Evolutionary conservation across 148 eudicot species (phyloP).

Genomic region (Dysphania ambrosioides): DNA sequence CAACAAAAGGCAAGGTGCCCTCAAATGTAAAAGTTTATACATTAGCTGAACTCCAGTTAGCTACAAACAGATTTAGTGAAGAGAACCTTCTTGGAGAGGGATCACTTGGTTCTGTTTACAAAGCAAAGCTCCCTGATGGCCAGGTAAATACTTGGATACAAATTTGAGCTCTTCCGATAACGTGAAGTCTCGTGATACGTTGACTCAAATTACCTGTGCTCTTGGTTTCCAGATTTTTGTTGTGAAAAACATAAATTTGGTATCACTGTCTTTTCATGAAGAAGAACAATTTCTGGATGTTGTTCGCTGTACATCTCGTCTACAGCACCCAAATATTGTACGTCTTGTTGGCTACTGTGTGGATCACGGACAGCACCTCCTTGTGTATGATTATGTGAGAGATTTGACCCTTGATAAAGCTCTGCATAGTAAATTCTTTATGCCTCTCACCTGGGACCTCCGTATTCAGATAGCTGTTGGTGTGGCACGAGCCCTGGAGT

Average conservation of each 20-base stretch:
- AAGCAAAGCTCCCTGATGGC: slow-evolving; percentile 77
- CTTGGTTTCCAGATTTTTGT: slow-evolving; percentile 52
- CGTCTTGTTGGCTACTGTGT: slow-evolving; percentile 74
- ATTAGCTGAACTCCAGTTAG: slow-evolving; percentile 64
- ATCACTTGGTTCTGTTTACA: slow-evolving; percentile 89
- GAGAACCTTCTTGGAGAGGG: slow-evolving; percentile 84
- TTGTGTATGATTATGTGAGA: slow-evolving; percentile 72
- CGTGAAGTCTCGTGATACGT: neutral
- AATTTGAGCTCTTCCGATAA: neutral
- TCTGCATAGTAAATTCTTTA: slow-evolving; percentile 48
- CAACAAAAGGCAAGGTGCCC: slow-evolving; percentile 48
- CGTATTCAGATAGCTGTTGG: slow-evolving; percentile 82
- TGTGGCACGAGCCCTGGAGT: slow-evolving; percentile 71
- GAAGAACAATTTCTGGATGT: slow-evolving; percentile 80
- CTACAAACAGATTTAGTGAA: slow-evolving; percentile 73
- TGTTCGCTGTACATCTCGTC: slow-evolving; percentile 52
- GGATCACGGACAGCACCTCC: slow-evolving; percentile 72
- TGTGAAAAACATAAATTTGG: slow-evolving; percentile 66
- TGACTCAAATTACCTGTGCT: slow-evolving; percentile 2
- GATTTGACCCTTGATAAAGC: slow-evolving; percentile 66
- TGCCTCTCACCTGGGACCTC: slow-evolving; percentile 75
- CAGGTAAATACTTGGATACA: slow-evolving; percentile 40
- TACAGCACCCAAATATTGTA: slow-evolving; percentile 83
- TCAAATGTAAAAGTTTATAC: slow-evolving; percentile 62
- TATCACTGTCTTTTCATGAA: slow-evolving; percentile 60